Evolutionary conservation across 2,329 filamentous ascomycete species (phyloP).

Genomic region (Curvularia hawaiiensis): DNA sequence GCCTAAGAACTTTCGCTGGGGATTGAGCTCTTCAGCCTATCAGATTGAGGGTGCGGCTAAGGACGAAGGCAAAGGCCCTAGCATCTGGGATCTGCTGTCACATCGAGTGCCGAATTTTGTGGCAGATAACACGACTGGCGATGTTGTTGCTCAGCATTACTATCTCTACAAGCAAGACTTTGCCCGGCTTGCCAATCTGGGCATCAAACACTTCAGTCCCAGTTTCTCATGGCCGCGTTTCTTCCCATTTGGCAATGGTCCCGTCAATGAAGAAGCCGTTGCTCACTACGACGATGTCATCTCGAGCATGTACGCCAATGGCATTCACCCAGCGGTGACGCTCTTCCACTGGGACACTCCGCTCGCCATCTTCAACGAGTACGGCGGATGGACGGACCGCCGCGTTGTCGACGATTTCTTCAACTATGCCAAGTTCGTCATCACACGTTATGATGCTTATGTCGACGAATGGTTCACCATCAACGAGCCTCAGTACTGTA

Average conservation of each 20-base stretch:
- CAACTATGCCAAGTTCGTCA: conserved; percentile 52
- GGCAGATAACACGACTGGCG: conserved; percentile 49
- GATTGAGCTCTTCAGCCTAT: conserved; percentile 49
- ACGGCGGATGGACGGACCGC: conserved; percentile 48
- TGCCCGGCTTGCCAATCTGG: conserved; percentile 44
- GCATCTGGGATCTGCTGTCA: conserved; percentile 52
- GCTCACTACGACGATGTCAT: conserved; percentile 50
- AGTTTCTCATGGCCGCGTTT: conserved; percentile 49
- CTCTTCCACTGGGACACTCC: conserved; percentile 53
- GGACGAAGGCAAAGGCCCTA: conserved; percentile 51
- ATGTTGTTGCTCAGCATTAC: conserved; percentile 50
- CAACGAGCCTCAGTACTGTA: conserved; percentile 54
- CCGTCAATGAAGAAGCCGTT: conserved; percentile 45
- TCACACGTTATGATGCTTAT: conserved; percentile 48
- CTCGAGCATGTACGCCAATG: conserved; percentile 41
- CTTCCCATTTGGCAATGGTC: conserved; percentile 47
- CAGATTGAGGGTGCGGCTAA: conserved; percentile 53
- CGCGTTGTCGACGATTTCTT: conserved; percentile 51
- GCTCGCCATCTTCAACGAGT: conserved; percentile 49
- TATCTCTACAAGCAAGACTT: conserved; percentile 53
- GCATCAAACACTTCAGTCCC: conserved; percentile 39
- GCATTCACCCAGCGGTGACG: conserved; percentile 45
- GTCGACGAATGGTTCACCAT: conserved; percentile 51
- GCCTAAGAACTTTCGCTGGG: conserved; percentile 51
- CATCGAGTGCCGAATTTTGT: conserved; percentile 50